phyloP scores from a whole-genome alignment of 2,329 filamentous ascomycete genomes.

The Colletotrichum tropicale region DNA sequence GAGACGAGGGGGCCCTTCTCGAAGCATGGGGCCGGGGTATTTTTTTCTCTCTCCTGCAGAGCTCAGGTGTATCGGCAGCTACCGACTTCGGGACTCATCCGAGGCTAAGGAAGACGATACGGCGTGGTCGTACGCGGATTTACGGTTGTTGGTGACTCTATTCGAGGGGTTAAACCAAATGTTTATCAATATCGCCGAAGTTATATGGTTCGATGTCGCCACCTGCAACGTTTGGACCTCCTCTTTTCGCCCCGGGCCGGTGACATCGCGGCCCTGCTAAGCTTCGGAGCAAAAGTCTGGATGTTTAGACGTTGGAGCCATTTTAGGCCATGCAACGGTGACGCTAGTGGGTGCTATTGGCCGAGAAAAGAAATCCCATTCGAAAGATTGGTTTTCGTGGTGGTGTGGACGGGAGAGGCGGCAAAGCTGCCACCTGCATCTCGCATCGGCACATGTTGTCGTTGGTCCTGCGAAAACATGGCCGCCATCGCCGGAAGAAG shows the following conservation, averaged over 20 bases:
- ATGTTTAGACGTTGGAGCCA: neutral
- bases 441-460: neutral
- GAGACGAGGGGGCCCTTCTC: neutral
- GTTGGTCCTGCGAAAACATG: neutral
- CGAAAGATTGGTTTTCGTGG: neutral
- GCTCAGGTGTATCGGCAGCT: neutral
- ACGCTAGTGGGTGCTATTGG: constrained; percentile 13
- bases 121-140: neutral
- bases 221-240: constrained; percentile 1
- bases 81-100: constrained; percentile 6
- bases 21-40: neutral
- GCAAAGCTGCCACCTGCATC: neutral
- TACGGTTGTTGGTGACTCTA: neutral
- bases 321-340: neutral
- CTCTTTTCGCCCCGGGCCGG: neutral
- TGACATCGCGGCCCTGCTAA: constrained; percentile 2
- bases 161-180: neutral
- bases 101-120: constrained; percentile 2
- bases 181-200: neutral
- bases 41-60: neutral
- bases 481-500: neutral
- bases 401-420: neutral
- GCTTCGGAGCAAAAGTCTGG: neutral
- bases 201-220: constrained; percentile 9
- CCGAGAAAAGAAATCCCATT: neutral